phyloP scores from a whole-genome alignment of 1,139 yeast genomes.

The Scheffersomyces parashehatae region DNA sequence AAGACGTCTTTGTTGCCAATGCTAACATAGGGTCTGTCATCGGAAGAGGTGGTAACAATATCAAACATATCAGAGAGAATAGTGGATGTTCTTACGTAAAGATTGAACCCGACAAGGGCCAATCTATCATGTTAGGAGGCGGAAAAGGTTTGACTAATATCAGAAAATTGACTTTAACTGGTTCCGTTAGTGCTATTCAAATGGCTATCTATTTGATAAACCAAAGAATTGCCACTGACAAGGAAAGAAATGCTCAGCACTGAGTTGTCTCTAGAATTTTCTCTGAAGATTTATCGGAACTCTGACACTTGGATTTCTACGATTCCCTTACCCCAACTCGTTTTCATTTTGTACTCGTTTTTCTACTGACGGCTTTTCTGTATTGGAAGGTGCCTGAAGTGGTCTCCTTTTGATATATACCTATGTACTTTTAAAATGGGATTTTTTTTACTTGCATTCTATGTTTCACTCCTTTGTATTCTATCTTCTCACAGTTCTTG shows the following conservation, averaged over 20 bases:
- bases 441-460: no score
- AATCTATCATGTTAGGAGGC: conserved; percentile 52
- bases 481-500: no score
- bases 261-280: not conserved
- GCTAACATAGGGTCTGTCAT: conserved; percentile 80
- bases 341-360: no score
- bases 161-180: conserved; percentile 69
- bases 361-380: no score
- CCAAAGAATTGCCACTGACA: conserved; percentile 70
- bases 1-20: conserved; percentile 76
- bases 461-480: no score
- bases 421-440: no score
- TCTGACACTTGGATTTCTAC: not conserved
- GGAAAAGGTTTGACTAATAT: conserved; percentile 58
- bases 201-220: conserved; percentile 78
- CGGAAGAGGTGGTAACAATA: conserved; percentile 84
- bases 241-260: conserved; percentile 38
- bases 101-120: conserved; percentile 56
- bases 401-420: no score
- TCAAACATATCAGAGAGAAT: conserved; percentile 73
- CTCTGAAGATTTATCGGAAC: not conserved
- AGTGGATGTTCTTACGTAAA: conserved; percentile 75
- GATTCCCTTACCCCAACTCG: no score
- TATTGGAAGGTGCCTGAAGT: no score
- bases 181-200: conserved; percentile 68